Conservation (phyloP, 805 yeast species). For the Candida vartiovaarae region DNA sequence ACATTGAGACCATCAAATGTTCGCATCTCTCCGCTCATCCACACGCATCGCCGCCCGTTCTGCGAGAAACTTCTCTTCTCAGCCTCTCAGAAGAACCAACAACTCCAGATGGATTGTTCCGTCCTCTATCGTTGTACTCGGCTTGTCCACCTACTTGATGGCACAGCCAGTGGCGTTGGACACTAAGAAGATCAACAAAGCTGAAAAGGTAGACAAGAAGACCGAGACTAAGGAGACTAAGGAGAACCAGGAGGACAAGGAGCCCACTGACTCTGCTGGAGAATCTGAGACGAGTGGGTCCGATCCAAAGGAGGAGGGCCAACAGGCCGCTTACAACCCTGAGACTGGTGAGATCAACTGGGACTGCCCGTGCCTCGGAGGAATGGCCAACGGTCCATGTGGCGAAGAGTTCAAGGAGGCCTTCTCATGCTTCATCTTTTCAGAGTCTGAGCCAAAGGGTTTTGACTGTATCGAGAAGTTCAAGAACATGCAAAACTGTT, state of each 20-base stretch:
- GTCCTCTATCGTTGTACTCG: conserved; percentile 11
- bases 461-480: conserved; percentile 90
- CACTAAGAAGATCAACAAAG: conserved; percentile 2
- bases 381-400: conserved; percentile 98
- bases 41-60: conserved; percentile 1
- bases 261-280: conserved; percentile 3
- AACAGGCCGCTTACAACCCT: conserved; percentile 79
- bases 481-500: conserved; percentile 88
- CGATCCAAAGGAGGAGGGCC: conserved; percentile 28
- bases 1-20: too few relatives aligned
- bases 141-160: conserved; percentile 12
- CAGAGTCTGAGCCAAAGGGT: conserved; percentile 94
- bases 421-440: conserved; percentile 89
- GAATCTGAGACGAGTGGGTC: conserved; percentile 17
- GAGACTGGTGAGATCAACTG: conserved; percentile 98
- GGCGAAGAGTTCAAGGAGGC: conserved; percentile 95
- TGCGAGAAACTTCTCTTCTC: neutral
- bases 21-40: too few relatives aligned
- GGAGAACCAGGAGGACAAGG: conserved; percentile 10
- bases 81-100: too few relatives aligned
- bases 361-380: conserved; percentile 99
- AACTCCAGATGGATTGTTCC: conserved; percentile 12
- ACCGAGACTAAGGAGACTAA: conserved; percentile 1
- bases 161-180: conserved; percentile 17
- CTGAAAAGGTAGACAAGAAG: conserved; percentile 1